Percentiles rank a stretch among this genome's conserved stretches.
These are phyloP conservation scores for Lophium mytilinum DNA, from an alignment of 495 filamentous ascomycete genomes.

Conservation along the genomic window DNA sequence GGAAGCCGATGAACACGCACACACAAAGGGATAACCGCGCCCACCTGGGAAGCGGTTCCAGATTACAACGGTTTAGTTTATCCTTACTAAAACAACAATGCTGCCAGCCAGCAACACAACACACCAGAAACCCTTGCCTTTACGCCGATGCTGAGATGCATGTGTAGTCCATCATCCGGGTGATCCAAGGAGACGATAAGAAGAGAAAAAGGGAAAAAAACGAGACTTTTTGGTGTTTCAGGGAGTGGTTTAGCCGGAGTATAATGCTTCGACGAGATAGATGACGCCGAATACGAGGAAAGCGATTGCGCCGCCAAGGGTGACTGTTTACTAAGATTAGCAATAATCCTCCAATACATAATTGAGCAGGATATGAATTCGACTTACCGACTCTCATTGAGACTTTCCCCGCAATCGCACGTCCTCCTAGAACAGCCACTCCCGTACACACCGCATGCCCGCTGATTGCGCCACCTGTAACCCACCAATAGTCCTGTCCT, in stretches of 20 bases:
- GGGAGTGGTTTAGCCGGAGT: slow-evolving; percentile 6
- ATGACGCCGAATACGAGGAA: slow-evolving; percentile 89
- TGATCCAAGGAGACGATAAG: no score
- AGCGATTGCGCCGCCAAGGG: slow-evolving; percentile 83
- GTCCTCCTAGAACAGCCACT: slow-evolving; percentile 85
- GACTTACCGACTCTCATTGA: slow-evolving; percentile 94
- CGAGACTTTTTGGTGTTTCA: no score
- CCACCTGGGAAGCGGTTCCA: no score
- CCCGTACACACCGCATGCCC: slow-evolving; percentile 88
- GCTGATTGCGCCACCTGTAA: slow-evolving; percentile 77
- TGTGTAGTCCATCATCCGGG: no score
- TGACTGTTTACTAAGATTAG: slow-evolving; percentile 53
- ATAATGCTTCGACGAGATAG: slow-evolving; percentile 71
- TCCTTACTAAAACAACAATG: no score
- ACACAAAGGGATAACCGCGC: no score
- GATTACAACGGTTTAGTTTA: no score
- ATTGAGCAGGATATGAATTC: not conserved
- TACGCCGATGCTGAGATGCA: no score
- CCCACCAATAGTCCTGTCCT: slow-evolving; percentile 98
- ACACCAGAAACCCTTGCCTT: no score
- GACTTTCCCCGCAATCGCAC: slow-evolving; percentile 86
- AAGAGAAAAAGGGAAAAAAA: no score
- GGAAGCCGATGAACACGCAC: no score
- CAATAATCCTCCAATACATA: not conserved
- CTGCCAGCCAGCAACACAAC: no score